Conservation (phyloP, 495 filamentous ascomycete species). For the Talaromyces trachyspermus region DNA sequence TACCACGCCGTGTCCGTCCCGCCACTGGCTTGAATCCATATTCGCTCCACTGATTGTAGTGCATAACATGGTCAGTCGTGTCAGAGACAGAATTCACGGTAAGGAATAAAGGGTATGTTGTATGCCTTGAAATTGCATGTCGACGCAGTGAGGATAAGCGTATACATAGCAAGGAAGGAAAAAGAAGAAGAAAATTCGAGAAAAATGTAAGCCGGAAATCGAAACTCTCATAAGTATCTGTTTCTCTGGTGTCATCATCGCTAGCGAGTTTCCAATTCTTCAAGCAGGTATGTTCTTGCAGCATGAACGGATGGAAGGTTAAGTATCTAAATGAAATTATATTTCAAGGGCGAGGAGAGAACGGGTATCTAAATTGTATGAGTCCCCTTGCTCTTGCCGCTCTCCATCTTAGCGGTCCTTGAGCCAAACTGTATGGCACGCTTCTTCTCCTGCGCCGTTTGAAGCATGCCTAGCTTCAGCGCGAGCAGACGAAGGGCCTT, state of each 20-base stretch:
- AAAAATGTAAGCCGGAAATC: background rate
- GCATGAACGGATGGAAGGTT: too few species aligned
- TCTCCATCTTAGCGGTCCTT: constrained; percentile 79
- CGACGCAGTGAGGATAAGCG: background rate
- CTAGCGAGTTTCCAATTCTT: constrained; percentile 16
- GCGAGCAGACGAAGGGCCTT: constrained; percentile 74
- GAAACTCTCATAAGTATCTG: constrained; percentile 46
- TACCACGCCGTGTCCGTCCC: background rate
- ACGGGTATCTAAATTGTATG: constrained; percentile 27
- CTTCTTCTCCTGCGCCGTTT: constrained; percentile 79
- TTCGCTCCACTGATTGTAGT: constrained; percentile 5
- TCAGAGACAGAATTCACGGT: constrained; percentile 7
- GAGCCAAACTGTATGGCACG: constrained; percentile 87
- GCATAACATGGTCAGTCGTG: background rate
- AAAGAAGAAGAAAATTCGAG: background rate
- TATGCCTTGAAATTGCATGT: too few species aligned
- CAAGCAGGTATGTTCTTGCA: background rate
- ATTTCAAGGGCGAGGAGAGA: constrained; percentile 5
- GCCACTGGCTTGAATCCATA: constrained; percentile 3
- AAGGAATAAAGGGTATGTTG: too few species aligned
- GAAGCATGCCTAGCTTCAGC: constrained; percentile 58
- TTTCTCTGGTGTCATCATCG: constrained; percentile 42
- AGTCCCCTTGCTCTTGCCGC: constrained; percentile 65
- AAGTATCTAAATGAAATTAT: constrained; percentile 5
- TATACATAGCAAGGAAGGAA: background rate